Base-by-base conservation (phyloP, 1,284 basidiomycete species). In the Moniliophthora roreri region DNA sequence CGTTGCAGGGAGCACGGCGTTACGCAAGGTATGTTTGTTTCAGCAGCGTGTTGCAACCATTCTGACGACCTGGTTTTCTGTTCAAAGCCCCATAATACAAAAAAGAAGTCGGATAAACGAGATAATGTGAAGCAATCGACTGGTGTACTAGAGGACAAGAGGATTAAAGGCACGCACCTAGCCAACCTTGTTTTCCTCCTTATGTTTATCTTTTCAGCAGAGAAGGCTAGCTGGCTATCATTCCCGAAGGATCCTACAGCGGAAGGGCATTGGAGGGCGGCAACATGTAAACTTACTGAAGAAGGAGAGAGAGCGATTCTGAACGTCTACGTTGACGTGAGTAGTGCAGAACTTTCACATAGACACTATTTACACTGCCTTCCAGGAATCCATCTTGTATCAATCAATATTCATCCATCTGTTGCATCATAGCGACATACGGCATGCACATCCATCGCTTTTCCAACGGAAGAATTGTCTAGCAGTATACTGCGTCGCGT, bases 401-500 rank as follows among this genome's bases (percentile, higher is more conserved):
- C 84, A 88, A 66, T 87, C 85, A 15, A 73, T 90, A 51, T 82
- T 82, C 63, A 73, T 91, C 52, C 85, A 91, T 64, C 71, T 83
- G 45, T 75, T 91, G 23, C 78, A 82, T 54, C 85, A 88, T 63
- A 88, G 87, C 15, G 87, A 91, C 62, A 84, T 92, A 55, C 81
- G 89, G 23, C 75, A 73, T 37, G 78, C 80, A 16, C 86, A 91
- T 64, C 75, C 76, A 48, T 91, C 89, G 0, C 65, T 91, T 9
- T 89, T 91, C 66, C 80, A 81, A 58, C 76, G 82, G 37, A 85
- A 85, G 62, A 77, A 89, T 59, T 89, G 87, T 62, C 67, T 92
- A 37, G 81, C 80, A 18, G 82, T 92, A 58, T 84, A 82, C 62
- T 83, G 80, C 60, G 73, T 75, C 28, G 71, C 77, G 88, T 85